Evolutionary conservation across 2,329 filamentous ascomycete genomes (phyloP).

Genomic region (Pseudogymnoascus sp.): DNA sequence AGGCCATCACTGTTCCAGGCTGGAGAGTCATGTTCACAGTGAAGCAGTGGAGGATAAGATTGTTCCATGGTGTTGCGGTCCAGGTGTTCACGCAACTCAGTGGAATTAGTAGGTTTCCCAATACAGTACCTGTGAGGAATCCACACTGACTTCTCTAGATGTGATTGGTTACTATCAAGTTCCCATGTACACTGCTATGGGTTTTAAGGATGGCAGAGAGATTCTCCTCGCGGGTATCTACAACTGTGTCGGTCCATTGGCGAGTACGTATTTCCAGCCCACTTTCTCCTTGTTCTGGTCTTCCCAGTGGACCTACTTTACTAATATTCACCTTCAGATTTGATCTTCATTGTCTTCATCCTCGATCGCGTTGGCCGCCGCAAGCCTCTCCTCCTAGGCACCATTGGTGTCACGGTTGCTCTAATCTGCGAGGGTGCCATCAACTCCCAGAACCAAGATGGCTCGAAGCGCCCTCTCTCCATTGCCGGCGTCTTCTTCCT

Average conservation of each 20-base stretch:
- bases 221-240: conserved; percentile 54
- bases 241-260: conserved; percentile 50
- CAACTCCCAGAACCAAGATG: conserved; percentile 43
- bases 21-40: conserved; percentile 53
- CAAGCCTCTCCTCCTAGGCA: conserved; percentile 47
- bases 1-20: conserved; percentile 43
- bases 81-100: conserved; percentile 61
- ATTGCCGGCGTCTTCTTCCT: conserved; percentile 59
- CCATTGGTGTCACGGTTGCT: conserved; percentile 47
- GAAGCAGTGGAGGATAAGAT: conserved; percentile 52
- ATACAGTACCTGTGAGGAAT: not conserved
- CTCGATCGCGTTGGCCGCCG: conserved; percentile 47
- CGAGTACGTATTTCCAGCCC: conserved; percentile 27
- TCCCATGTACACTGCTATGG: conserved; percentile 50
- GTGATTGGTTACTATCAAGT: conserved; percentile 58
- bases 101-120: conserved; percentile 40
- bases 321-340: conserved; percentile 30
- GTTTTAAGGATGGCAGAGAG: conserved; percentile 46
- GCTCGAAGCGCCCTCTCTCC: conserved; percentile 39
- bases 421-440: conserved; percentile 54
- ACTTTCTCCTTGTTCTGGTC: not conserved
- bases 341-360: conserved; percentile 52
- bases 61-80: conserved; percentile 53
- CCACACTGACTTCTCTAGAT: conserved; percentile 28
- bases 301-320: conserved; percentile 3